Percentiles rank a stretch among this genome's conserved stretches.
phyloP scores from a whole-genome alignment of 441 rosid species.

The Rhodomyrtus psidioides region DNA sequence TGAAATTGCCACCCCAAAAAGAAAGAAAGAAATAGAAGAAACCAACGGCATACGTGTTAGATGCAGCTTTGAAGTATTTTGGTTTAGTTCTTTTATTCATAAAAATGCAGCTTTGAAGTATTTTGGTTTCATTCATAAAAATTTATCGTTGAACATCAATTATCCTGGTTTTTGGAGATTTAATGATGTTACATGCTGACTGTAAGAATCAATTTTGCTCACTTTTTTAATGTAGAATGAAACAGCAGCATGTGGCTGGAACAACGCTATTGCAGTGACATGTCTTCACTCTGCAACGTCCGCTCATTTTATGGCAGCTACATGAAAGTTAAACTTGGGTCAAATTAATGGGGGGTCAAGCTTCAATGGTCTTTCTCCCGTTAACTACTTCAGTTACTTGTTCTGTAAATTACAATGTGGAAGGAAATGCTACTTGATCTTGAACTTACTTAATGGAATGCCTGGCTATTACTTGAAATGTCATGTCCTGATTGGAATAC shows the following conservation, averaged over 20 bases:
- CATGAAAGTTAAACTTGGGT: background rate
- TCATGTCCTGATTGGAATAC: background rate
- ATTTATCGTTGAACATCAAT: background rate
- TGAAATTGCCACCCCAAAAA: background rate
- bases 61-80: background rate
- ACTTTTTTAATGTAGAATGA: background rate
- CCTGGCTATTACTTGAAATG: background rate
- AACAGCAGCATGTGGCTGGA: background rate
- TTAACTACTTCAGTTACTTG: background rate
- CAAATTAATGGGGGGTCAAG: background rate
- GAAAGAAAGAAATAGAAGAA: background rate
- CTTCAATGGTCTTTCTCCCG: background rate
- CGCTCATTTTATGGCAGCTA: background rate
- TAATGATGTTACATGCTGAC: background rate
- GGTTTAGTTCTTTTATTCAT: background rate
- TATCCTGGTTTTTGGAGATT: background rate
- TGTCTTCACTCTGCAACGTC: background rate
- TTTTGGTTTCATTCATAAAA: background rate
- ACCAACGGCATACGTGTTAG: background rate
- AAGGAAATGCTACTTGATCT: background rate
- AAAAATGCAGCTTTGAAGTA: background rate
- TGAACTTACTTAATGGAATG: background rate
- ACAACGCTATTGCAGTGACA: background rate
- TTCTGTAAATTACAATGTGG: background rate
- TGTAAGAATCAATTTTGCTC: background rate